phyloP scores from a whole-genome alignment of 352 stramenopile genomes.

The Aphanomyces cochlioides region DNA sequence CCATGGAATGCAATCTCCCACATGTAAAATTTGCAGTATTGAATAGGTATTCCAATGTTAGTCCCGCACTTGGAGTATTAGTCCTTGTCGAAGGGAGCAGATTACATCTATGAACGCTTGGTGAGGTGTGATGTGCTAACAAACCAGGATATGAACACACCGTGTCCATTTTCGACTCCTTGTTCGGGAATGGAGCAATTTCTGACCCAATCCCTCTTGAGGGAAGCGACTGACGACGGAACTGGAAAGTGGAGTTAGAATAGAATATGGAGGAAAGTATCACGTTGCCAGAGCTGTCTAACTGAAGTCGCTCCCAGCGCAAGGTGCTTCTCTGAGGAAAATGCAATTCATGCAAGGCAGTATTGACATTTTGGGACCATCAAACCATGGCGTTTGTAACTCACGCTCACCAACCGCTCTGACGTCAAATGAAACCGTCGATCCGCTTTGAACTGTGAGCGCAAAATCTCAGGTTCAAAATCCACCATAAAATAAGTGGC shows the following conservation, averaged over 20 bases:
- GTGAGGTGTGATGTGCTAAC: slow-evolving; percentile 28
- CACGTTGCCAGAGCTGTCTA: no score
- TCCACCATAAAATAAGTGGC: no score
- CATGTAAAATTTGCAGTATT: neutral
- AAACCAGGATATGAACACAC: slow-evolving; percentile 30
- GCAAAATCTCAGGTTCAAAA: no score
- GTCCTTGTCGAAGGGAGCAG: slow-evolving; percentile 30
- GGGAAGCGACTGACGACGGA: neutral
- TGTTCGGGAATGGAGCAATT: slow-evolving; percentile 24
- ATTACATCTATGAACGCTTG: slow-evolving; percentile 27
- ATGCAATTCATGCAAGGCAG: neutral
- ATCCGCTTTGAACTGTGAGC: no score
- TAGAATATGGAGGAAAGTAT: no score
- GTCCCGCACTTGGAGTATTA: neutral
- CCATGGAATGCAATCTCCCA: slow-evolving; percentile 4
- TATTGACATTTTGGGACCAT: neutral
- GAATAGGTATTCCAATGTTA: neutral
- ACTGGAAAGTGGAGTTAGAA: no score
- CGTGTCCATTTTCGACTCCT: slow-evolving; percentile 23
- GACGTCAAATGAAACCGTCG: no score
- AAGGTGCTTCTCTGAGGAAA: neutral
- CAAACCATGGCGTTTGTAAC: neutral
- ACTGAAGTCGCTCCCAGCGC: no score
- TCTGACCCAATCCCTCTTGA: slow-evolving; percentile 8
- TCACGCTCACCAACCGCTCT: no score